These are phyloP conservation scores for Acidomyces sp. DNA, from an alignment of 495 filamentous ascomycete species.

Conservation along the genomic window DNA sequence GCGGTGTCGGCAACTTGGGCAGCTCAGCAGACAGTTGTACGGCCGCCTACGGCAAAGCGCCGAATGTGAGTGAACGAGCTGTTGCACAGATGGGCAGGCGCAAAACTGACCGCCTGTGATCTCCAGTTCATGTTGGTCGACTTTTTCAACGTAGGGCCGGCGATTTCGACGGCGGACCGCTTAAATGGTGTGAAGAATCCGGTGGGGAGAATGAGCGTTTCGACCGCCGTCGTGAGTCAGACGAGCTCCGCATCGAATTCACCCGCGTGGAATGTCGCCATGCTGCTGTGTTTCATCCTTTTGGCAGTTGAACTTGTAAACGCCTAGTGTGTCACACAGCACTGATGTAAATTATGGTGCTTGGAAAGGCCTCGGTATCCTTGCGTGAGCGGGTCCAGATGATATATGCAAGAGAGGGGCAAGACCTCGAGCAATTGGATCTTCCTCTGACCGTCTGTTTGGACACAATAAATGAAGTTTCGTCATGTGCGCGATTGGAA, in stretches of 20 bases:
- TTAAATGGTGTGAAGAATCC: constrained; percentile 24
- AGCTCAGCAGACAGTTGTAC: constrained; percentile 17
- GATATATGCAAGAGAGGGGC: background rate
- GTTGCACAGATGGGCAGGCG: too few species aligned
- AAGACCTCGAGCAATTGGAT: background rate
- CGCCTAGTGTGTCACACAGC: constrained; percentile 3
- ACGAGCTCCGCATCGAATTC: background rate
- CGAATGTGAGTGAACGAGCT: constrained; percentile 24
- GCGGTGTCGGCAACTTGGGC: constrained; percentile 22
- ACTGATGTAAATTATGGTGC: background rate
- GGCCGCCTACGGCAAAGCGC: constrained; percentile 21
- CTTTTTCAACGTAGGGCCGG: constrained; percentile 29
- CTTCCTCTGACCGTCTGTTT: background rate
- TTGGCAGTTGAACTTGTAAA: background rate
- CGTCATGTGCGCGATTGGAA: background rate
- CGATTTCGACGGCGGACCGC: constrained; percentile 24
- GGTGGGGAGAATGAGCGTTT: constrained; percentile 14
- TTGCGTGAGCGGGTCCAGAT: background rate
- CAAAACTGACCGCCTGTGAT: constrained; percentile 14
- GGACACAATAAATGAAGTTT: background rate
- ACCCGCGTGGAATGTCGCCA: background rate
- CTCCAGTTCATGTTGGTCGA: constrained; percentile 22
- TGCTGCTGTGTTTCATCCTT: constrained; percentile 5
- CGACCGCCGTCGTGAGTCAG: constrained; percentile 1
- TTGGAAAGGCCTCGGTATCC: too few species aligned